phyloP scores from a whole-genome alignment of 2,329 filamentous ascomycete species.

The Ceratocystis diversiconidia region DNA sequence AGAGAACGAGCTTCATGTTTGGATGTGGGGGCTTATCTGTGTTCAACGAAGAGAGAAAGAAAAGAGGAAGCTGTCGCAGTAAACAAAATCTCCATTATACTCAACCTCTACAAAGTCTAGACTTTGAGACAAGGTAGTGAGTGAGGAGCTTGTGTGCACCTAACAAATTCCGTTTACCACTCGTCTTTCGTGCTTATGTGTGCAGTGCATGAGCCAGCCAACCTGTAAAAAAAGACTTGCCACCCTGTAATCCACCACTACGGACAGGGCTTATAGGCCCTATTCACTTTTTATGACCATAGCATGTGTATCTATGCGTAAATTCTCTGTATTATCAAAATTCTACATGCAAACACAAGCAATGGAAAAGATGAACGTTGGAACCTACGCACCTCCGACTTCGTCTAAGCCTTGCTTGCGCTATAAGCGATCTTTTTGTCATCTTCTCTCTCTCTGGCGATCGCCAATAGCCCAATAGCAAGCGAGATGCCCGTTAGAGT shows the following conservation, averaged over 20 bases:
- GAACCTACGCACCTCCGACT: not conserved
- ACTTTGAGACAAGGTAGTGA: too few relatives aligned
- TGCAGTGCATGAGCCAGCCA: not conserved
- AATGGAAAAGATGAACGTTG: not conserved
- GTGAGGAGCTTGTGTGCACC: too few relatives aligned
- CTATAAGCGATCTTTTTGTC: too few relatives aligned
- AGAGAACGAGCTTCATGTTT: constrained; percentile 45
- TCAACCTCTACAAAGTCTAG: too few relatives aligned
- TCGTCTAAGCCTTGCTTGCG: not conserved
- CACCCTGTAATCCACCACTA: not conserved
- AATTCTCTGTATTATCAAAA: not conserved
- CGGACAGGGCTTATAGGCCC: not conserved
- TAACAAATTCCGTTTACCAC: too few relatives aligned
- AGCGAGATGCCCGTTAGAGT: constrained; percentile 5
- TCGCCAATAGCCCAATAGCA: constrained; percentile 2
- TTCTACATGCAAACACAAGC: not conserved
- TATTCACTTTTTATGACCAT: not conserved
- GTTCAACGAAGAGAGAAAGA: not conserved
- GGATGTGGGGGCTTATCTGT: not conserved
- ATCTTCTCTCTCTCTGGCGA: not conserved
- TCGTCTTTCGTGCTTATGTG: not conserved
- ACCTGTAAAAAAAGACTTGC: not conserved
- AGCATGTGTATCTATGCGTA: not conserved
- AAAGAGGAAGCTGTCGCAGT: not conserved
- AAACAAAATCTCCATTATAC: too few relatives aligned